These are phyloP conservation scores for Noccaea bulbosa DNA, from an alignment of 345 rosid species.

Conservation along the genomic window DNA sequence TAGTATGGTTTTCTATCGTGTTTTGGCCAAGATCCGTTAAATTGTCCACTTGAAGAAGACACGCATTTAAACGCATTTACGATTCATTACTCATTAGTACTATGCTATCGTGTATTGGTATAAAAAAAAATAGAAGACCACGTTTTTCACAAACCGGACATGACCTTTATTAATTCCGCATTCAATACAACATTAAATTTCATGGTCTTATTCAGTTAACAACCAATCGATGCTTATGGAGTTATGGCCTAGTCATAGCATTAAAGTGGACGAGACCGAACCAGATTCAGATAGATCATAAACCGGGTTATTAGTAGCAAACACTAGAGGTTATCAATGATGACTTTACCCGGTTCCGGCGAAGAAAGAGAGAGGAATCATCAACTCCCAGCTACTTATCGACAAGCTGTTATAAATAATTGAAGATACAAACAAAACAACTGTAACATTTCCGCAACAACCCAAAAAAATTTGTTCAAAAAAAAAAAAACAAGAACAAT, in stretches of 20 bases:
- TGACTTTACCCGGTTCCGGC: constrained; percentile 74
- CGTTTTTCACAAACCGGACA: not conserved
- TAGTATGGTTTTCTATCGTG: too few species aligned
- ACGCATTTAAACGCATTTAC: too few species aligned
- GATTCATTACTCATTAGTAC: too few species aligned
- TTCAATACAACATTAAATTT: not conserved
- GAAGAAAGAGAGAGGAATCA: constrained; percentile 87
- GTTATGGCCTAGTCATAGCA: not conserved
- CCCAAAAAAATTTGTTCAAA: too few species aligned
- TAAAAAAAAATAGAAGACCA: too few species aligned
- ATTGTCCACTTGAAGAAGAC: too few species aligned
- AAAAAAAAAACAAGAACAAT: too few species aligned
- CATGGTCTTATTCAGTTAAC: not conserved
- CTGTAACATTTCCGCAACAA: too few species aligned
- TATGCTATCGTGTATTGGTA: too few species aligned
- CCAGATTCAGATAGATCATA: not conserved
- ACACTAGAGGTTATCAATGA: not conserved
- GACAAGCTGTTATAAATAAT: constrained; percentile 52
- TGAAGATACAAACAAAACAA: not conserved
- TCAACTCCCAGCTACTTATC: constrained; percentile 86
- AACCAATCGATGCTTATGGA: not conserved
- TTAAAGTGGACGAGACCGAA: constrained; percentile 1
- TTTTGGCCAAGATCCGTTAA: too few species aligned
- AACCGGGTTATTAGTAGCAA: constrained; percentile 3
- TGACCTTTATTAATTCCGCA: not conserved